Conservation (phyloP, 768 basidiomycete genomes). For the Lactarius deliciosus region DNA sequence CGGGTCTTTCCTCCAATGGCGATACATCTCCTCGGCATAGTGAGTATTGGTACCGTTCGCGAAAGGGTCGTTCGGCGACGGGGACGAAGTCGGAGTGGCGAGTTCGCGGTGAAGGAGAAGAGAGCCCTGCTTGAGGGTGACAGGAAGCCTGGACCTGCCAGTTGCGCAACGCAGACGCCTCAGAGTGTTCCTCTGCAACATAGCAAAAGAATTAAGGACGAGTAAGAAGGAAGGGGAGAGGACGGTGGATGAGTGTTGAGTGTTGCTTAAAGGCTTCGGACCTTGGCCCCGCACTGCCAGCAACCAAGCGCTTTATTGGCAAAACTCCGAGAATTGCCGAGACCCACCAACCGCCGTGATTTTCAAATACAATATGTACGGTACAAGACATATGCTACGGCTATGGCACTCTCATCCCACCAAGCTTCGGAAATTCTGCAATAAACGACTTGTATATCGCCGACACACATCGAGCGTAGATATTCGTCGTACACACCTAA, state of each 20-base stretch:
- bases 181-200: conserved; percentile 42
- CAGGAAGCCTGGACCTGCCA: conserved; percentile 30
- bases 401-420: conserved; percentile 10
- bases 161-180: conserved; percentile 38
- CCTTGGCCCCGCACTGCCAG: conserved; percentile 10
- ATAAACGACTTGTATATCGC: conserved; percentile 63
- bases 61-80: conserved; percentile 81
- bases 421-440: conserved; percentile 29
- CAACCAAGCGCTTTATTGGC: not conserved
- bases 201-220: conserved; percentile 24
- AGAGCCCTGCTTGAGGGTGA: conserved; percentile 28
- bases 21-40: conserved; percentile 97
- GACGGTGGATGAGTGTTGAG: conserved; percentile 10
- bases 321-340: conserved; percentile 11
- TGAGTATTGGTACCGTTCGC: conserved; percentile 94
- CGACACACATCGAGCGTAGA: conserved; percentile 93
- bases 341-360: not conserved
- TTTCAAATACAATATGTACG: not conserved
- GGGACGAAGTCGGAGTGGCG: conserved; percentile 50
- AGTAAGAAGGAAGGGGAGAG: not conserved
- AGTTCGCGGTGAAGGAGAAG: conserved; percentile 37
- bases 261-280: conserved; percentile 8
- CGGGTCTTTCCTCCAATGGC: conserved; percentile 87
- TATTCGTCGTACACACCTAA: conserved; percentile 76
- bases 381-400: not conserved